Evolutionary conservation across 345 rosid genomes (phyloP), one percentile per base, ranked within the genome.

Genomic region (Linum tenue): DNA sequence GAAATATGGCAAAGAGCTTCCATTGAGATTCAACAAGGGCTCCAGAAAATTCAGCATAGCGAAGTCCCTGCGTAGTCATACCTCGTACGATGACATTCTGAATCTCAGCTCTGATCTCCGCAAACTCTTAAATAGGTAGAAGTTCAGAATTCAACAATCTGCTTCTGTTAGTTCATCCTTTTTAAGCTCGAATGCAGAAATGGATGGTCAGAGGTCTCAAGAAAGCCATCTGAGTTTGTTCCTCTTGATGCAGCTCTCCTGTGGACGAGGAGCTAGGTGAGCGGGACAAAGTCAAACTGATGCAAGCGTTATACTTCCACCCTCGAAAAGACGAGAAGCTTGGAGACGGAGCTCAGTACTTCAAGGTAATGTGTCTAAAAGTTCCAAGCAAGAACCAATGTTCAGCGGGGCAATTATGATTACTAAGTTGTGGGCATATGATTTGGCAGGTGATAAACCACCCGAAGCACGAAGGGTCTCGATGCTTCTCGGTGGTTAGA

Each of bases 401-500:
- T 35, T 36, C 43, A 39, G 5, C 9, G 55, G 22, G 56, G 10
- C 1, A 3, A 42, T n/a, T 15, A 31, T 31, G 51, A 43, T 67
- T 36, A 42, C 22, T 39, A 51, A 39, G 53, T 42, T 5, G 31
- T 39, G 55, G 39, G 41, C 17, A 6, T 63, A 3, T 15, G 14
- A 48, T 37, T 62, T 50, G 58, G 7, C 80, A 94, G 99, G 95
- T 94, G 7, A 84, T 79, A 3, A 41, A 77, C 68, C 89, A 81
- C 67, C 87, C 92, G 3, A 70, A 79, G 65, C 71, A 82, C 39
- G 66, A 80, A 68, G 69, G 77, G 35, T 55, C 90, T 0, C 90
- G 89, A 2, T 94, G 99, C 80, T 90, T 94, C 63, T 76, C 78
- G 22, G 69, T 90, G 71, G 83, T 81, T 37, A 83, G 96, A 77